Evolutionary conservation across 1,139 yeast genomes (phyloP).

Genomic region (Lodderomyces metapsilosis): DNA sequence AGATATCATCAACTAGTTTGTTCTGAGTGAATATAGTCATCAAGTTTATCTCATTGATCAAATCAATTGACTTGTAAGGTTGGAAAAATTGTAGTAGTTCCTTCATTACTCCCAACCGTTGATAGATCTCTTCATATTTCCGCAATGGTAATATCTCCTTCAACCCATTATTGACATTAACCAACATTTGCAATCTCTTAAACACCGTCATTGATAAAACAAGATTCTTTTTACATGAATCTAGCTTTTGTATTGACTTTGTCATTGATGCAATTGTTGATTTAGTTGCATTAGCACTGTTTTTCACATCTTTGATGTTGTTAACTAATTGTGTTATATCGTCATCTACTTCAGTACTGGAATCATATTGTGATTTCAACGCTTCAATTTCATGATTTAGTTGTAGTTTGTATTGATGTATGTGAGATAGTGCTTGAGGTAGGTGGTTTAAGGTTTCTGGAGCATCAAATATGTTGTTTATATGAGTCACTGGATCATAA

Average conservation of each 20-base stretch:
- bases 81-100: slow-evolving; percentile 77
- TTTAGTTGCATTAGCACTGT: slow-evolving; percentile 48
- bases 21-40: slow-evolving; percentile 63
- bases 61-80: slow-evolving; percentile 80
- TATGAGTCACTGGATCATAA: slow-evolving; percentile 25
- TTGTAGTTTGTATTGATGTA: slow-evolving; percentile 43
- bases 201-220: slow-evolving; percentile 82
- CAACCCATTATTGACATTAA: slow-evolving; percentile 72
- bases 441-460: slow-evolving; percentile 47
- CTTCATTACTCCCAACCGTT: slow-evolving; percentile 71
- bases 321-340: slow-evolving; percentile 8
- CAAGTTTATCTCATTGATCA: slow-evolving; percentile 68
- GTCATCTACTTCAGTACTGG: slow-evolving; percentile 4
- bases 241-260: slow-evolving; percentile 71
- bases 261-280: slow-evolving; percentile 68
- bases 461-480: slow-evolving; percentile 36
- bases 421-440: slow-evolving; percentile 41
- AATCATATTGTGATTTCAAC: slow-evolving; percentile 6
- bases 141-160: slow-evolving; percentile 41
- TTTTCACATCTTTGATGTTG: slow-evolving; percentile 20
- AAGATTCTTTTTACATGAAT: slow-evolving; percentile 77
- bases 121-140: slow-evolving; percentile 66
- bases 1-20: slow-evolving; percentile 68
- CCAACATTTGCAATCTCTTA: slow-evolving; percentile 82
- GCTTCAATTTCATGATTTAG: slow-evolving; percentile 41